Base-by-base conservation (phyloP, 306 rosid genomes). In the Spatholobus suberectus region DNA sequence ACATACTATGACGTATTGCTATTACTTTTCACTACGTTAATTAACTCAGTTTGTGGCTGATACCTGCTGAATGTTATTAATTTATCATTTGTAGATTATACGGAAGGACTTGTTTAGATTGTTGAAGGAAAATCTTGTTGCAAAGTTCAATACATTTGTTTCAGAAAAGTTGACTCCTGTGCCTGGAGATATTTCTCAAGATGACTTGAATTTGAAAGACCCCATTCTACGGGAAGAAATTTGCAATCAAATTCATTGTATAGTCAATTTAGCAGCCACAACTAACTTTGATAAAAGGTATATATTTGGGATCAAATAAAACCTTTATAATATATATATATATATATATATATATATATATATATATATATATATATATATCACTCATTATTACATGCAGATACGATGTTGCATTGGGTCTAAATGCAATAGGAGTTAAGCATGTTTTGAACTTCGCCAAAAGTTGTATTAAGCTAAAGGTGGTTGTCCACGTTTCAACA, bases 241-340 rank as follows among this genome's bases (percentile, higher is more conserved):
- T 55, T 52, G 38, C 57, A 76, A 57, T 46, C 68, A 88, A 57
- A 49, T 70, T 5, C 88, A 94, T 83, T 82, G 81, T 37, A 89
- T 94, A 49, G 75, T 92, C 37, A 89, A 94, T 76, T 81, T 94
- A 21, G 97, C 97, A 52, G 97, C 97, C 5, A 92, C 94, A 4
- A 94, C 98, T 12, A 87, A 89, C 32, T 92, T 94, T 27, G 90
- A 94, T 67, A 93, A 92, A 80, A 92, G 98, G 98, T 92, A 83
- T n/a, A 37, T 37, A 6, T 37, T 37, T 37, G 41, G 5, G 41
- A 37, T 37, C 5, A 37, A 2, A 2, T 37, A 37, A 37, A 37
- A 37, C 41, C n/a, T n/a, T n/a, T n/a, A n/a, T n/a, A n/a, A 29
- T 29, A 29, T 29, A 29, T 29, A 29, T 29, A 29, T 29, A 29